Evolutionary conservation across 192 early-diverging fungal genomes (phyloP).

Genomic region (Dispira simplex): DNA sequence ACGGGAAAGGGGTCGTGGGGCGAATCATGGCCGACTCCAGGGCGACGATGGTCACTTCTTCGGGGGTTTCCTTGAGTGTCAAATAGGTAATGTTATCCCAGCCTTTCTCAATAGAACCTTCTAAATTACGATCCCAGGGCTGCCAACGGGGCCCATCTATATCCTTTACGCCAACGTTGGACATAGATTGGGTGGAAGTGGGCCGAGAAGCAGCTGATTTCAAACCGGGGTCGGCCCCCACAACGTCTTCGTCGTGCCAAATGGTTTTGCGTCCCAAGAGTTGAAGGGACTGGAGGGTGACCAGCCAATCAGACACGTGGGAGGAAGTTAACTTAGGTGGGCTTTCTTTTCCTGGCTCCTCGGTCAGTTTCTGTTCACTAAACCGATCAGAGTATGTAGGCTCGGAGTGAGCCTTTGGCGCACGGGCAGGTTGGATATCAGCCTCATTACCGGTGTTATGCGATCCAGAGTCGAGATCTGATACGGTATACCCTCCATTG

Average conservation of each 20-base stretch:
- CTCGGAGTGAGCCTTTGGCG: neutral
- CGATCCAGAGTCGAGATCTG: neutral
- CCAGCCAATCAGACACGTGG: neutral
- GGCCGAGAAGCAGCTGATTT: no score
- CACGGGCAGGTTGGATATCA: neutral
- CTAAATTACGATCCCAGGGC: neutral
- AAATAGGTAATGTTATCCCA: neutral
- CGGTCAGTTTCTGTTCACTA: neutral
- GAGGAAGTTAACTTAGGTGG: neutral
- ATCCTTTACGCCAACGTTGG: no score
- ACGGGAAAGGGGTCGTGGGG: neutral
- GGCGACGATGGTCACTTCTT: constrained; percentile 1
- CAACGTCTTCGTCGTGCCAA: neutral
- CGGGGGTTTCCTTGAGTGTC: neutral
- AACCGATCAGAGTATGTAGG: neutral
- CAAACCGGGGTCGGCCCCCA: neutral
- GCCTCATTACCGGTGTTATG: neutral
- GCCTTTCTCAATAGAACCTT: neutral
- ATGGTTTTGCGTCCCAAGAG: constrained; percentile 2
- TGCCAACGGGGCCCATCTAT: no score
- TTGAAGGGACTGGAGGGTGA: constrained; percentile 1
- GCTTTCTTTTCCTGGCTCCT: neutral
- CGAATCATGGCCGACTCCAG: neutral
- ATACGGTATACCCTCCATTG: no score
- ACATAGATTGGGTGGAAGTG: no score